Evolutionary conservation across 2,329 filamentous ascomycete species (phyloP), one percentile per base, ranked within the genome.

Genomic region (Fusarium globosum): DNA sequence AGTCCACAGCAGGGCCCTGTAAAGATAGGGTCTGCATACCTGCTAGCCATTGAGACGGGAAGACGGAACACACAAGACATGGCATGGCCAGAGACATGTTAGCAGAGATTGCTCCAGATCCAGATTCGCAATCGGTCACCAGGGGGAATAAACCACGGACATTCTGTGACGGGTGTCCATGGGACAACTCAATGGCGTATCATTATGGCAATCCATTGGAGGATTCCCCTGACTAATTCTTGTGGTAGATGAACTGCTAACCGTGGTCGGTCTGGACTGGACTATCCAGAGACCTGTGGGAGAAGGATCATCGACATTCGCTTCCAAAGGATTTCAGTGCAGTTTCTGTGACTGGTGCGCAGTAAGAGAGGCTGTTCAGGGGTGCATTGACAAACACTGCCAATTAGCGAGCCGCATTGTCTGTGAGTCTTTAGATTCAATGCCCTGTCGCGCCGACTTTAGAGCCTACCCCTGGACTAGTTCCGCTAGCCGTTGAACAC

Each of bases 211-310:
- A 42, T 63, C 26, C 39, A 59, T 58, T 73, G 45, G 55, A 49
- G 11, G 23, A 68, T 58, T 41, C 55, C 62, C 71, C 71, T 74
- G 45, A 51, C 59, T 59, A 28, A 52, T 69, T 48, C 33, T 61
- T 46, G 35, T 67, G 35, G 51, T 67, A 61, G 63, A 68, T 42
- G 65, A 69, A 65, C 45, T 69, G 45, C 67, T 74, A 74, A 72
- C 67, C 61, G 38, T 59, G 71, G 71, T 71, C 52, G 68, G 71
- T 59, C 38, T 73, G 72, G 68, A 18, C 45, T 38, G 45, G 55
- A 53, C 49, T 43, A 46, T 42, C 45, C 36, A 66, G 39, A 20
- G 30, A 20, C 26, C 20, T 49, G 16, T 35, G 52, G 63, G 38
- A 26, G 33, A 30, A 12, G 28, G 48, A 56, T 52, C n/a, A 20